Evolutionary conservation across 2,329 filamentous ascomycete genomes (phyloP), one percentile per base, ranked within the genome.

Genomic region (Venturia pyrina): DNA sequence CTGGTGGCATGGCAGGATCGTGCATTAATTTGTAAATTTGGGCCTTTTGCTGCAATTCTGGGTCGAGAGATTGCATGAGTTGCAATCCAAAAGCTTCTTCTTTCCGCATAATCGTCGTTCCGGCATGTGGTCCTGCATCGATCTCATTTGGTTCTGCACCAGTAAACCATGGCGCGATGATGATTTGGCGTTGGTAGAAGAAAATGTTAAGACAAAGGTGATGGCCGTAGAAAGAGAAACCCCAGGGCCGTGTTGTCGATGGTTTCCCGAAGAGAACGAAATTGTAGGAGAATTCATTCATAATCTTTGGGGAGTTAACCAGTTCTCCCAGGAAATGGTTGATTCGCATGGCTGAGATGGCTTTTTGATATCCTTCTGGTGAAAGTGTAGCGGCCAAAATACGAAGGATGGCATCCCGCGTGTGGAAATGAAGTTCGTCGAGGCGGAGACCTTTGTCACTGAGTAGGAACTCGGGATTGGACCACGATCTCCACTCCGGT

Each of bases 141-240:
- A 92, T 89, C 44, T 87, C 71, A 70, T 93, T 91, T 0, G 90
- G 90, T 75, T 93, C 90, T 0, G 90, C 90, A 65, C 90, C 90
- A 0, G 88, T 91, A 75, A 93, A 93, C 76, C 87, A 90, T 0
- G 90, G 90, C 0, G 85, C 86, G 2, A 91, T 80, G 57, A 91
- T 78, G 62, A 91, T 86, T 73, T 91, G 87, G 0, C 78, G 75
- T 41, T 79, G 79, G 71, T 87, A 83, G 65, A 92, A 80, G 72
- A 92, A 89, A 28, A 89, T 81, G 70, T 87, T 87, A 2, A 93
- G 80, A 69, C 88, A 91, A 2, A 93, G 80, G 70, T 93, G 90
- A 73, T 93, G 90, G 7, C 90, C 90, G 75, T 91, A 93, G 71
- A 91, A 85, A 0, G 85, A 84, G 75, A 85, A 89, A 0, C 89